Base-by-base conservation (phyloP, 352 stramenopile genomes). In the Phytophthora sp. region DNA sequence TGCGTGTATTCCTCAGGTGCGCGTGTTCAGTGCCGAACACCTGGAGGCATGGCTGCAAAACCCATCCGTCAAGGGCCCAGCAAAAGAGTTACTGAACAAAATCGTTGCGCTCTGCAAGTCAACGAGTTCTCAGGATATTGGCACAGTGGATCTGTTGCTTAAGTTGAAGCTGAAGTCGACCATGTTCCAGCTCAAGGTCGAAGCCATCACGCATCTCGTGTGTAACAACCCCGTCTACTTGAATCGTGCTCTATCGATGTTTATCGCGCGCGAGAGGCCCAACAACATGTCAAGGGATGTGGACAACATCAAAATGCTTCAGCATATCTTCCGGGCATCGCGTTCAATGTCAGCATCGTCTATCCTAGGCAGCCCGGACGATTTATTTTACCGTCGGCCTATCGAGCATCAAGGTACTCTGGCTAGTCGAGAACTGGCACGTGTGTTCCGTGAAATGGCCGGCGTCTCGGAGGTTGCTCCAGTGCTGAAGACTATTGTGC, bases 291-390 rank as follows among this genome's bases (percentile, higher is more conserved):
- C 86, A 21, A 84, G 91, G 62, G 88, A 96, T 36, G 81, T 94
- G 4, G 88, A 96, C 75, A 96, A 96, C 63, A 91, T 96, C 57
- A 96, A 96, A 62, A 93, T 96, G 75, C 77, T 96, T 9, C 88
- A 94, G 66, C 88, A 94, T 41, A 93, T 96, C 24, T 94, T 96
- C 44, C 79, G 84, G 16, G 84, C 88, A 3, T 85, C 80, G 0
- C 79, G 84, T 15, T 73, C 69, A 18, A 44, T 55, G 29, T 72
- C 63, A 29, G 41, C 57, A n/a, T 68, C 61, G 9, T 73, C 58
- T 6, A 71, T 79, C 45, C 54, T 79, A 3, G 71, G 71, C 11
- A 74, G 68, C 31, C 44, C 71, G 4, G 80, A 94, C 42, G 83
- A 94, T 33, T 33, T 70, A 15, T 91, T 94, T 59, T 90, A 89